phyloP scores from a whole-genome alignment of 305 asterid genomes.

The Andrographis paniculata region DNA sequence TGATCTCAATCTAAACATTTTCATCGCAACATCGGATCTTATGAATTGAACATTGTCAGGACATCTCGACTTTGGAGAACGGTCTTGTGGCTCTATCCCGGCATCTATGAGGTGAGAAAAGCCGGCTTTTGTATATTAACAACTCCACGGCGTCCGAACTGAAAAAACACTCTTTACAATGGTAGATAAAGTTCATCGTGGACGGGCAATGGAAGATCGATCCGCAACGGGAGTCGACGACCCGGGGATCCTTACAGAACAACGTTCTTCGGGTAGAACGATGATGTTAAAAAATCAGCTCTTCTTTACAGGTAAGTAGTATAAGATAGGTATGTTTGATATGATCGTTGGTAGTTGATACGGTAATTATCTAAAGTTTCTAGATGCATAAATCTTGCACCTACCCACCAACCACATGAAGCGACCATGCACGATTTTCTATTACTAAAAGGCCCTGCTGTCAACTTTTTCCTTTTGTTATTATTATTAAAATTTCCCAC shows the following conservation, averaged over 20 bases:
- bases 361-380: too few relatives aligned
- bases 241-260: constrained; percentile 45
- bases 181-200: constrained; percentile 74
- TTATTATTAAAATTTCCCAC: too few relatives aligned
- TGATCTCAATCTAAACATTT: not conserved
- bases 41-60: constrained; percentile 33
- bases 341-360: too few relatives aligned
- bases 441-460: too few relatives aligned
- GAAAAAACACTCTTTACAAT: not conserved
- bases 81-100: constrained; percentile 87
- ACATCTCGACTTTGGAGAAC: constrained; percentile 56
- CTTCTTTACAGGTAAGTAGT: too few relatives aligned
- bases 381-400: too few relatives aligned
- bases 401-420: too few relatives aligned
- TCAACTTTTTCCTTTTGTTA: too few relatives aligned
- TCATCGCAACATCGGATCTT: not conserved
- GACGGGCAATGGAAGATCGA: constrained; percentile 76
- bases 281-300: too few relatives aligned
- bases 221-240: constrained; percentile 52
- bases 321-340: too few relatives aligned
- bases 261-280: constrained; percentile 79
- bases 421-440: too few relatives aligned
- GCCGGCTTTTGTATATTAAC: constrained; percentile 8
- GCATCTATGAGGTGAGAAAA: constrained; percentile 67
- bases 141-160: not conserved